Evolutionary conservation across 2,329 filamentous ascomycete species (phyloP), one percentile per base, ranked within the genome.

Genomic region (Rhynchosporium secalis): DNA sequence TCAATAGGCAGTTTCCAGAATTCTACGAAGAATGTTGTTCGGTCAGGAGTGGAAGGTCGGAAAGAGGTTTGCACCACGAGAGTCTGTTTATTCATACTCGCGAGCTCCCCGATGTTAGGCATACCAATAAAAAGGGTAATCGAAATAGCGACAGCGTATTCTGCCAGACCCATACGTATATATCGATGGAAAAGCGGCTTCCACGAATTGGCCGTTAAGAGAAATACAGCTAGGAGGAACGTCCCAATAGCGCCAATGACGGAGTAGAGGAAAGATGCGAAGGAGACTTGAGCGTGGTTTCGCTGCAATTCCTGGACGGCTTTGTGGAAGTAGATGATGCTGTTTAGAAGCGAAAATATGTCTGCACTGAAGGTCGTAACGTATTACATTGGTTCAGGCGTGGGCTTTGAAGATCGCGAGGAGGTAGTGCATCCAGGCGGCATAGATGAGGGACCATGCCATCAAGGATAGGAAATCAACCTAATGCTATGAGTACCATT

Each of bases 311-410:
- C 86, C 70, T 87, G 84, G 40, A 86, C 79, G 1, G 85, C 85
- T 73, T 88, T 88, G 73, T 87, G 82, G 69, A 89, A 86, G 74
- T 88, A 89, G 67, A 88, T 88, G 62, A 88, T 81, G 67, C 83
- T 86, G 73, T 88, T 88, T 33, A 88, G 76, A 8, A 89, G 78
- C 2, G 84, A 86, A 71, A 88, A 88, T 60, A 88, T 86, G 71
- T 88, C 86, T 48, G 83, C 85, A 63, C 80, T 86, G 72, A 88
- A 88, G 26, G 81, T 84, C 2, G 86, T 89, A 55, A 89, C 86
- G 72, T 88, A 88, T 68, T 83, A 79, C 86, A 88, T 89, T 20
- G 0, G 86, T 88, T 83, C 85, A 88, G 73, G 88, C 85, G 70
- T 88, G 85, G 3, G 85, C 86, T 72, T 88, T 88, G 74, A 88